These are phyloP conservation scores for Excoecaria cochinchinensis DNA, from an alignment of 345 rosid species.

Conservation along the genomic window DNA sequence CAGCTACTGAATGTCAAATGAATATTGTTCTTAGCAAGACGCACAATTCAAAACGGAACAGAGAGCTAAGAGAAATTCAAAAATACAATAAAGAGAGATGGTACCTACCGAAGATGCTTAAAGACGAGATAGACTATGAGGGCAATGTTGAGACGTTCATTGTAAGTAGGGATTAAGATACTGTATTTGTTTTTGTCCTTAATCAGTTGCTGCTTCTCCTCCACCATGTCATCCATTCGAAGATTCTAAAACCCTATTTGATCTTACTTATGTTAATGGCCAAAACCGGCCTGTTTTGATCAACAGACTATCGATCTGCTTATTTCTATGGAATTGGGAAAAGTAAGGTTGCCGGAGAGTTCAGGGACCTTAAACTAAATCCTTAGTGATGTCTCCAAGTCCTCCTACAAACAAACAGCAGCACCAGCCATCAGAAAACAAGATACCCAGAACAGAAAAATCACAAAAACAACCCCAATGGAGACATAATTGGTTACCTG, in stretches of 20 bases:
- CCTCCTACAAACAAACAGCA: no score
- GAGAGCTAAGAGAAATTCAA: neutral
- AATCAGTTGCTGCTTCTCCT: conserved; percentile 4
- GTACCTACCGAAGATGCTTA: conserved; percentile 74
- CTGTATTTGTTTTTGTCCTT: conserved; percentile 63
- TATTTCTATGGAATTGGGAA: no score
- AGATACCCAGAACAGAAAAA: no score
- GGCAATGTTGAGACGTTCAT: conserved; percentile 93
- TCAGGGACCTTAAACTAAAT: no score
- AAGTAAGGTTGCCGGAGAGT: no score
- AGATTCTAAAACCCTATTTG: neutral
- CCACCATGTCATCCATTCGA: conserved; percentile 10
- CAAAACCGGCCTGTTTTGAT: no score
- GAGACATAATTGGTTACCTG: no score
- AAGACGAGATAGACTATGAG: conserved; percentile 82
- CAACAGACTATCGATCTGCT: no score
- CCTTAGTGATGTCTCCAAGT: no score
- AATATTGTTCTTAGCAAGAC: no score
- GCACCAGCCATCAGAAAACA: no score
- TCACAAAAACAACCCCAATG: no score
- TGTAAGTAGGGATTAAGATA: conserved; percentile 84
- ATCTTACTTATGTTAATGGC: neutral
- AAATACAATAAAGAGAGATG: neutral
- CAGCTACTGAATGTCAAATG: neutral
- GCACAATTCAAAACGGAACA: neutral